phyloP scores from a whole-genome alignment of 768 basidiomycete species.

The Nevesoporus exiguus region DNA sequence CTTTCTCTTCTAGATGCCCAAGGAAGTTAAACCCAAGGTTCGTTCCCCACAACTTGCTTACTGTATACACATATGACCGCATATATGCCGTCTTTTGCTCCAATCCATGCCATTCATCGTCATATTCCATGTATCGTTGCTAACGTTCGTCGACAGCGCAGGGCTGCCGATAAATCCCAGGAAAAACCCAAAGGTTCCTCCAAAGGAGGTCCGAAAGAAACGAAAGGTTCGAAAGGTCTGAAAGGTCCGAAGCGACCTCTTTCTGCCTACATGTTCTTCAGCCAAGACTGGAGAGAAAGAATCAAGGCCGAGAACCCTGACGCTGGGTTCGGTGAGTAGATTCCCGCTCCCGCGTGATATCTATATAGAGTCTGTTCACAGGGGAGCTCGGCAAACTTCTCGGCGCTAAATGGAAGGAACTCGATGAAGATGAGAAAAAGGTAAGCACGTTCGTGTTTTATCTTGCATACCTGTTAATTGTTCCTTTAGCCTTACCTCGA shows the following conservation, averaged over 20 bases:
- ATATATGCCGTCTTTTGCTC: constrained; percentile 18
- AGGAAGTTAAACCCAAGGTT: constrained; percentile 72
- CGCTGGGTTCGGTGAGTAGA: constrained; percentile 75
- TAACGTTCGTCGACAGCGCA: constrained; percentile 48
- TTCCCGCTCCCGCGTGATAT: constrained; percentile 1
- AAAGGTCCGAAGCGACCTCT: constrained; percentile 93
- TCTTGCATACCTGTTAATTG: constrained; percentile 1
- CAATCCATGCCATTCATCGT: constrained; percentile 1
- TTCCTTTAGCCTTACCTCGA: constrained; percentile 76
- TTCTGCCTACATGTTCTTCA: constrained; percentile 99
- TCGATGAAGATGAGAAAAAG: constrained; percentile 89
- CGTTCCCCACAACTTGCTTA: constrained; percentile 23
- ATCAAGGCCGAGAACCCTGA: constrained; percentile 97
- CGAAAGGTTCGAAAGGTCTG: too few relatives aligned
- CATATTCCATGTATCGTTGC: constrained; percentile 4
- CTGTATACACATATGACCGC: constrained; percentile 4
- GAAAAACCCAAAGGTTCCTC: constrained; percentile 54
- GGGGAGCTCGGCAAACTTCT: constrained; percentile 94
- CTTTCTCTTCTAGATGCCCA: constrained; percentile 63
- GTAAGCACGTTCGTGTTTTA: constrained; percentile 35
- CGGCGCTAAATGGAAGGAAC: constrained; percentile 96
- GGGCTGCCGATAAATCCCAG: constrained; percentile 71
- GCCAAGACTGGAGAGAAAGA: constrained; percentile 91
- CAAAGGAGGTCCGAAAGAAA: constrained; percentile 63
- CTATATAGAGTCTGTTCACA: constrained; percentile 26